Percentiles rank a stretch among this genome's conserved stretches.
phyloP scores from a whole-genome alignment of 306 rosid species.

The Aeschynomene evenia region DNA sequence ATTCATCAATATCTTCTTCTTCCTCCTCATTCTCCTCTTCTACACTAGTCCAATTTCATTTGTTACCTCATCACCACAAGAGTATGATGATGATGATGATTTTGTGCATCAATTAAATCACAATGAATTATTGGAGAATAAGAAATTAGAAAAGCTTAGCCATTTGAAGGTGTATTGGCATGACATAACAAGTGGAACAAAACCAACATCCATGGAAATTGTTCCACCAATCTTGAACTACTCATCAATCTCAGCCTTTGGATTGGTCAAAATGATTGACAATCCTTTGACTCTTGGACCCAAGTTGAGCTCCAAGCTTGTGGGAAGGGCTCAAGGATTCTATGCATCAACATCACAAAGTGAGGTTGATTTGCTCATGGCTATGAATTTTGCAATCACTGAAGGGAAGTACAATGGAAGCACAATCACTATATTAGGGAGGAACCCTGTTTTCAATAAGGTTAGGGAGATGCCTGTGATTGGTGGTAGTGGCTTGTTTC shows the following conservation, averaged over 20 bases:
- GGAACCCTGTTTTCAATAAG: slow-evolving; percentile 47
- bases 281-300: slow-evolving; percentile 51
- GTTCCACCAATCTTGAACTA: slow-evolving; percentile 31
- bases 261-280: slow-evolving; percentile 35
- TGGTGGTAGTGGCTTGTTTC: slow-evolving; percentile 77
- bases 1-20: slow-evolving; percentile 4
- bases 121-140: slow-evolving; percentile 22
- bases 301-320: slow-evolving; percentile 34
- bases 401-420: slow-evolving; percentile 78
- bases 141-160: slow-evolving; percentile 55
- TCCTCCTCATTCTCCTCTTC: slow-evolving; percentile 9
- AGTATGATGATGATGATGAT: not conserved
- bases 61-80: not conserved
- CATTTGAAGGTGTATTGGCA: slow-evolving; percentile 71
- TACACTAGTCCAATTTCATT: not conserved
- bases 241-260: slow-evolving; percentile 33
- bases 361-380: slow-evolving; percentile 52
- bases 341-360: slow-evolving; percentile 50
- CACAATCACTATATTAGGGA: slow-evolving; percentile 59
- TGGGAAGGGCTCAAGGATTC: slow-evolving; percentile 60
- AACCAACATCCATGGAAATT: slow-evolving; percentile 36
- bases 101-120: slow-evolving; percentile 38
- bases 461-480: slow-evolving; percentile 80
- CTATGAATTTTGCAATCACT: slow-evolving; percentile 58
- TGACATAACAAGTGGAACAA: slow-evolving; percentile 45